Base-by-base conservation (phyloP, 1,284 basidiomycete species). In the Cutaneotrichosporon cavernicola region DNA sequence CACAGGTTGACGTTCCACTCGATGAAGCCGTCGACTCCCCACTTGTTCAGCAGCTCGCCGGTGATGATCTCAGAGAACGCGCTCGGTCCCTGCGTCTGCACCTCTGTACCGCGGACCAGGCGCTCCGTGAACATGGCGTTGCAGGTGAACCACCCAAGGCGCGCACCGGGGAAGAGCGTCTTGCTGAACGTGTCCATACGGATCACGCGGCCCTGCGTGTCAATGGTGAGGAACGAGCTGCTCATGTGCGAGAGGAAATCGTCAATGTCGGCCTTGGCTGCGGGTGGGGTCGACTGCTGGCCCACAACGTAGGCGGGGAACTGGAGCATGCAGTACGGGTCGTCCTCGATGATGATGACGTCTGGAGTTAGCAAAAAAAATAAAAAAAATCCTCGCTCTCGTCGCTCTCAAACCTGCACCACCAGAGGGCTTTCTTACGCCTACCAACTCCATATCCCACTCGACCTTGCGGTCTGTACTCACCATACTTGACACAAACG, bases 261-360 rank as follows among this genome's bases (percentile, higher is more conserved):
- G 16, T 65, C 60, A 18, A 68, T 64, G 47, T 70, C 66, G 5
- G 64, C 59, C 16, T 67, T 63, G 22, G 26, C 14, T 13, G 60
- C 52, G 1, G 69, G 64, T 4, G 65, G 62, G 16, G 22, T 34
- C 5, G 60, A 36, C 13, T 31, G 22, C 11, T 32, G 18, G 38
- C 58, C 65, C 0, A 60, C 43, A 4, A 53, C 58, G 36, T 64
- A 70, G 8, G 63, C 58, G 31, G 69, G 67, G 53, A 71, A 69
- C 63, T 74, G 67, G 73, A 91, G 81, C 82, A 90, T 88, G 74
- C 85, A 90, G 78, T 91, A 91, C 16, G 89, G 90, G 76, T 90
- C 89, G 68, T 90, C 88, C 79, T 90, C 88, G 60, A 87, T 82
- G 65, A 89, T 88, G 64, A 89, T 84, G 18, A 88, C 70, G 67